These are phyloP conservation scores for Psilocybe subaeruginosa DNA, from an alignment of 768 basidiomycete genomes.

Conservation along the genomic window DNA sequence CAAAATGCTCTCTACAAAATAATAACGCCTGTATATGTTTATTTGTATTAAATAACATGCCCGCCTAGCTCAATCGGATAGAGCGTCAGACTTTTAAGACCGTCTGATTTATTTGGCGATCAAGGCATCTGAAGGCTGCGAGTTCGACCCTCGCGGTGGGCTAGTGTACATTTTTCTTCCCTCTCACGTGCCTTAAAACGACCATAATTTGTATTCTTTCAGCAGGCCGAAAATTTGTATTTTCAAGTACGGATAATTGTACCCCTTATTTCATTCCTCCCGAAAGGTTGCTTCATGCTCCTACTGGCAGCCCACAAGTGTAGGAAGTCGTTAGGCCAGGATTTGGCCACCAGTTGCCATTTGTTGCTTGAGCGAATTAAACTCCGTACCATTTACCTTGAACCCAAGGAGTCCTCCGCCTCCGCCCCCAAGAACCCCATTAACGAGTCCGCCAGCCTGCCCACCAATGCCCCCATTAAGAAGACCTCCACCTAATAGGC, in stretches of 20 bases:
- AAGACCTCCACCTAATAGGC: not conserved
- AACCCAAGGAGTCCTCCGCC: not conserved
- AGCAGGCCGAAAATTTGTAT: too few relatives aligned
- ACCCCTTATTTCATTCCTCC: too few relatives aligned
- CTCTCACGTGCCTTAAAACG: not conserved
- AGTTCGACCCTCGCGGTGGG: conserved; percentile 86
- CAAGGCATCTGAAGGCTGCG: conserved; percentile 74
- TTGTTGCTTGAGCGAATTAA: not conserved
- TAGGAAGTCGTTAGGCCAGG: not conserved
- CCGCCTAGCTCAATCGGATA: conserved; percentile 74
- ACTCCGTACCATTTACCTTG: too few relatives aligned
- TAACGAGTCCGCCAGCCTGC: too few relatives aligned
- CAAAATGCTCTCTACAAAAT: too few relatives aligned
- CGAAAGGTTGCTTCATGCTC: too few relatives aligned
- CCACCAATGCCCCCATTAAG: too few relatives aligned
- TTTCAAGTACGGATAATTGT: too few relatives aligned
- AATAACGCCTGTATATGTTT: too few relatives aligned
- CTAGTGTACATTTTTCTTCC: conserved; percentile 36
- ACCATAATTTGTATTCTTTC: too few relatives aligned
- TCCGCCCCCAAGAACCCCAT: too few relatives aligned
- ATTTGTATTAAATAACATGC: conserved; percentile 21
- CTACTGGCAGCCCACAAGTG: too few relatives aligned
- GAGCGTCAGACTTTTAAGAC: conserved; percentile 59
- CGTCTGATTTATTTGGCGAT: conserved; percentile 15
- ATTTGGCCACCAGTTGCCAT: not conserved